These are phyloP conservation scores for Collybiopsis confluens DNA, from an alignment of 768 basidiomycete species.

Conservation along the genomic window DNA sequence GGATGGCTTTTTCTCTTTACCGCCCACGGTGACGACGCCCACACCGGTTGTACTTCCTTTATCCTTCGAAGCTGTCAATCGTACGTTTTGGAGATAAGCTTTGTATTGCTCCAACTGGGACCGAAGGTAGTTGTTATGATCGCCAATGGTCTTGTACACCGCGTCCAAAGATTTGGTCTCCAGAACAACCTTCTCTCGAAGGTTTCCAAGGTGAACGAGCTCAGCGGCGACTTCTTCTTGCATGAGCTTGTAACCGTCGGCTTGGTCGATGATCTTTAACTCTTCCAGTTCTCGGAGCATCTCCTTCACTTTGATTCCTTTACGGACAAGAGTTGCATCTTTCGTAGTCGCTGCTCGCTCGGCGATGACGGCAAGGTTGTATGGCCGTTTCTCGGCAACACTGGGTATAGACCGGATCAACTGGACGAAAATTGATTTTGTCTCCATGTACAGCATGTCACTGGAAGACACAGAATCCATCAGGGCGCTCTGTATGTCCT, in stretches of 20 bases:
- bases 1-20: conserved; percentile 91
- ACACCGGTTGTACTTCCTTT: conserved; percentile 86
- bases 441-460: conserved; percentile 99
- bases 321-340: conserved; percentile 91
- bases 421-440: conserved; percentile 98
- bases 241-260: conserved; percentile 90
- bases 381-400: conserved; percentile 78
- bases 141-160: conserved; percentile 99
- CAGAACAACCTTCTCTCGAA: conserved; percentile 90
- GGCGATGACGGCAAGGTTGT: conserved; percentile 84
- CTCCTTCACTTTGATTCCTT: conserved; percentile 99
- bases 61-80: conserved; percentile 83
- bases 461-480: conserved; percentile 97
- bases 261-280: conserved; percentile 74
- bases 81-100: conserved; percentile 96
- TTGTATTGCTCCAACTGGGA: conserved; percentile 99
- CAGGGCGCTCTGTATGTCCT: conserved; percentile 93
- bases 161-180: conserved; percentile 93
- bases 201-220: conserved; percentile 92
- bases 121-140: conserved; percentile 97
- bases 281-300: conserved; percentile 97
- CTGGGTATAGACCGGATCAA: conserved; percentile 92
- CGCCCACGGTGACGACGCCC: conserved; percentile 92
- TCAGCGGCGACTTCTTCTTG: conserved; percentile 96
- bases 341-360: conserved; percentile 97